phyloP scores from a whole-genome alignment of 2,329 filamentous ascomycete species.

The Ophiocordyceps camponoti-saundersi region DNA sequence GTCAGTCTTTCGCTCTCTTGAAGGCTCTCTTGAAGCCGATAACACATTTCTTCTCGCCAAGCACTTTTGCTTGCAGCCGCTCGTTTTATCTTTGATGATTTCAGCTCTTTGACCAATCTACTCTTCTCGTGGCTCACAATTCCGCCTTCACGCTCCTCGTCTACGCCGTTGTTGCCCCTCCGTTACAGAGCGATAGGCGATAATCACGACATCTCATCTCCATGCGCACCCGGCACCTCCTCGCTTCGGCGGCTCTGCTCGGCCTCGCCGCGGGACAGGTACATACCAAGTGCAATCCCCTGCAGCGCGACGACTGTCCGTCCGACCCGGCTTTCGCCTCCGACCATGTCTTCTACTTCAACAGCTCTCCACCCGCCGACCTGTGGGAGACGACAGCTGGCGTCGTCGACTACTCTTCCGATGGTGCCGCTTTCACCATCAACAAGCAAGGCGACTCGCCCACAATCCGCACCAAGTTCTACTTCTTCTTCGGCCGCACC shows the following conservation, averaged over 20 bases:
- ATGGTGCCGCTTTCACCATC: constrained; percentile 59
- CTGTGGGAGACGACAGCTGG: constrained; percentile 57
- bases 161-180: background rate
- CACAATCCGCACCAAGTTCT: constrained; percentile 63
- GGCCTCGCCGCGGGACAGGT: constrained; percentile 52
- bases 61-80: background rate
- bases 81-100: background rate
- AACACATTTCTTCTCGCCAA: background rate
- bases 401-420: constrained; percentile 39
- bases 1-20: background rate
- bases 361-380: constrained; percentile 36
- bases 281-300: constrained; percentile 60
- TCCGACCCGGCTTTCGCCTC: constrained; percentile 54
- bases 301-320: constrained; percentile 47
- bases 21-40: background rate
- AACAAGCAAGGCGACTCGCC: constrained; percentile 54
- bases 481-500: constrained; percentile 71
- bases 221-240: constrained; percentile 8
- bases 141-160: background rate
- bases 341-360: constrained; percentile 46
- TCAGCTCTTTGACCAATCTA: background rate
- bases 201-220: background rate
- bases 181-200: background rate
- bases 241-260: constrained; percentile 19
- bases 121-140: background rate